These are phyloP conservation scores for Trametes cinnabarina DNA, from an alignment of 768 basidiomycete species.

Conservation along the genomic window DNA sequence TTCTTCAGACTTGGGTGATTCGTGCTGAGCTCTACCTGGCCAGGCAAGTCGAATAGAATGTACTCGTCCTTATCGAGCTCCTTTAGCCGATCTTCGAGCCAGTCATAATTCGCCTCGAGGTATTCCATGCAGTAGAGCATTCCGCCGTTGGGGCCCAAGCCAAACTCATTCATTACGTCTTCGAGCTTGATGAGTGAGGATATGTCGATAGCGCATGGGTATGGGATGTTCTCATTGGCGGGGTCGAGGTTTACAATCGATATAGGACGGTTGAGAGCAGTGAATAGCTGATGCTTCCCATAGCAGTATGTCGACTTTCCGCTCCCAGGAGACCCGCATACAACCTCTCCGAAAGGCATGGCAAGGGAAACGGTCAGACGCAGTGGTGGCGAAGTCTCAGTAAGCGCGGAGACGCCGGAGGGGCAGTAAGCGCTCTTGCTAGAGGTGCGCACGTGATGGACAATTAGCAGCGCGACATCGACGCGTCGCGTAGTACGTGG, in stretches of 20 bases:
- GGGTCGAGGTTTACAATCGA: conserved; percentile 95
- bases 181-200: conserved; percentile 81
- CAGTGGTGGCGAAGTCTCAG: background rate
- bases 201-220: conserved; percentile 88
- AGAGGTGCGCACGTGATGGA: background rate
- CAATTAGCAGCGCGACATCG: background rate
- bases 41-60: conserved; percentile 92
- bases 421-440: no score
- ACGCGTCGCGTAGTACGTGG: background rate
- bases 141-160: conserved; percentile 92
- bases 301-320: conserved; percentile 89
- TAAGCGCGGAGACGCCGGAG: background rate
- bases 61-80: conserved; percentile 74
- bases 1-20: conserved; percentile 88
- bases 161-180: conserved; percentile 81
- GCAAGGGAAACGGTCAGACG: background rate
- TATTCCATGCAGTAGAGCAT: conserved; percentile 98
- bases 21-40: conserved; percentile 96
- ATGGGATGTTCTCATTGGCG: conserved; percentile 85
- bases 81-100: conserved; percentile 68
- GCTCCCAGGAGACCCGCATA: conserved; percentile 82
- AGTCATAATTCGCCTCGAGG: conserved; percentile 91
- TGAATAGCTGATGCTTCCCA: conserved; percentile 86
- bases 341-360: conserved; percentile 88
- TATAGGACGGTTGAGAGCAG: conserved; percentile 81